Evolutionary conservation across 2,329 filamentous ascomycete genomes (phyloP).

Genomic region (Myriangium duriaei): DNA sequence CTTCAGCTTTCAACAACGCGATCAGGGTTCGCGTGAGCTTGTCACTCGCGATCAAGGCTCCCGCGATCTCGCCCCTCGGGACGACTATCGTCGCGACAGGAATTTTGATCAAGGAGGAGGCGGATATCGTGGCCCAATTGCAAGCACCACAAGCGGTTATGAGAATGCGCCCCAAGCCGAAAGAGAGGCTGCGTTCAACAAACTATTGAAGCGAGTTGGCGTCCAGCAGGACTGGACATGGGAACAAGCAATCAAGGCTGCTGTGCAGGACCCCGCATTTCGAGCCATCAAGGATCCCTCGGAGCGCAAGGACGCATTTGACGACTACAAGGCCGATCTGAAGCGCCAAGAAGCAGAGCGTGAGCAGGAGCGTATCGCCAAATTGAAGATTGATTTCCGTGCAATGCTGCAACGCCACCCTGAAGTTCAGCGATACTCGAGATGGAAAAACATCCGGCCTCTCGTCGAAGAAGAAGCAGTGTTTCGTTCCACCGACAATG

Average conservation of each 20-base stretch:
- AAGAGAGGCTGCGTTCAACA: conserved; percentile 84
- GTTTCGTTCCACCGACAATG: conserved; percentile 80
- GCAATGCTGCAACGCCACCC: conserved; percentile 93
- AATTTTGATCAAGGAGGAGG: conserved; percentile 19
- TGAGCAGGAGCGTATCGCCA: conserved; percentile 82
- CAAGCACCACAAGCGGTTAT: conserved; percentile 34
- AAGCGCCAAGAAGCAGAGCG: conserved; percentile 86
- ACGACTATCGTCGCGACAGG: conserved; percentile 20
- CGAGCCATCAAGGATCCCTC: conserved; percentile 85
- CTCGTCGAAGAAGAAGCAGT: conserved; percentile 93
- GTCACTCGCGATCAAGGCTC: conserved; percentile 27
- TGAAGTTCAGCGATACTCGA: conserved; percentile 92
- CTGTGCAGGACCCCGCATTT: conserved; percentile 84
- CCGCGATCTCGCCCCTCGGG: conserved; percentile 24
- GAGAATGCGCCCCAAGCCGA: conserved; percentile 73
- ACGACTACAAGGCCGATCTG: conserved; percentile 87
- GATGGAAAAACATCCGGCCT: conserved; percentile 89
- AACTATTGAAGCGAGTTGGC: conserved; percentile 71
- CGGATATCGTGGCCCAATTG: conserved; percentile 23
- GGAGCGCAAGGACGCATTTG: conserved; percentile 80
- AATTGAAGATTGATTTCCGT: conserved; percentile 85
- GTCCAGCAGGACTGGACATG: conserved; percentile 88
- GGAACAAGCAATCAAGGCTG: conserved; percentile 75
- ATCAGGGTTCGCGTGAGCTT: conserved; percentile 16
- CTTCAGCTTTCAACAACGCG: conserved; percentile 21